Percentiles rank a stretch among this genome's conserved stretches.
phyloP scores from a whole-genome alignment of 2,329 filamentous ascomycete species.

The Aspergillus sp. region DNA sequence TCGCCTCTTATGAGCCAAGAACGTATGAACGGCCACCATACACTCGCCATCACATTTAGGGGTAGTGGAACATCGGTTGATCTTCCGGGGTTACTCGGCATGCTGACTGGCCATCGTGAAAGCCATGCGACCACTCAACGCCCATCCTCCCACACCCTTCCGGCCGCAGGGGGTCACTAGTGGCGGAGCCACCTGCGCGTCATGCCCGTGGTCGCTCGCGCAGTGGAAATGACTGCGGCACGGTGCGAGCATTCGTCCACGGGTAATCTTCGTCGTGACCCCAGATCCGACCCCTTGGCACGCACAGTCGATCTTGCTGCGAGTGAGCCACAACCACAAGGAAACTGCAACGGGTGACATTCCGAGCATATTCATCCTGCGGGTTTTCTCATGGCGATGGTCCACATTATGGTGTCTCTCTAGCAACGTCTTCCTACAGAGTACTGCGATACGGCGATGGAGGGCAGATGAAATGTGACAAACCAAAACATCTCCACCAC shows the following conservation, averaged over 20 bases:
- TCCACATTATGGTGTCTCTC: background rate
- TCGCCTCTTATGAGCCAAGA: background rate
- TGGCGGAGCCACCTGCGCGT: conserved; percentile 9
- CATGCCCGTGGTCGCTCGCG: conserved; percentile 6
- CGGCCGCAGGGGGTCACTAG: background rate
- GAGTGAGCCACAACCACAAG: background rate
- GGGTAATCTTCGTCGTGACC: conserved; percentile 1
- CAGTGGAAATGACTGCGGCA: background rate
- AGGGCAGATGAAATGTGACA: background rate
- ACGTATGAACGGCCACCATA: background rate
- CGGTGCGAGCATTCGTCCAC: background rate
- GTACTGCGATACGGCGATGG: background rate
- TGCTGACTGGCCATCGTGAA: conserved; percentile 7
- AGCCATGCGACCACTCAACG: background rate
- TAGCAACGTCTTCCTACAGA: background rate
- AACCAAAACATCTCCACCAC: background rate
- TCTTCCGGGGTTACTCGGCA: conserved; percentile 1
- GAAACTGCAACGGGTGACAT: too few relatives aligned
- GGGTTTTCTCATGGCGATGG: too few relatives aligned
- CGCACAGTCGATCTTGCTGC: conserved; percentile 13
- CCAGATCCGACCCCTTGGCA: conserved; percentile 11
- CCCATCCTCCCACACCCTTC: background rate
- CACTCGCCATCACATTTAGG: background rate
- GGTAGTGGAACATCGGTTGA: conserved; percentile 1
- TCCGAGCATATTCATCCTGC: too few relatives aligned